Conservation (phyloP, 352 stramenopile species). For the Peronosclerospora sorghi region DNA sequence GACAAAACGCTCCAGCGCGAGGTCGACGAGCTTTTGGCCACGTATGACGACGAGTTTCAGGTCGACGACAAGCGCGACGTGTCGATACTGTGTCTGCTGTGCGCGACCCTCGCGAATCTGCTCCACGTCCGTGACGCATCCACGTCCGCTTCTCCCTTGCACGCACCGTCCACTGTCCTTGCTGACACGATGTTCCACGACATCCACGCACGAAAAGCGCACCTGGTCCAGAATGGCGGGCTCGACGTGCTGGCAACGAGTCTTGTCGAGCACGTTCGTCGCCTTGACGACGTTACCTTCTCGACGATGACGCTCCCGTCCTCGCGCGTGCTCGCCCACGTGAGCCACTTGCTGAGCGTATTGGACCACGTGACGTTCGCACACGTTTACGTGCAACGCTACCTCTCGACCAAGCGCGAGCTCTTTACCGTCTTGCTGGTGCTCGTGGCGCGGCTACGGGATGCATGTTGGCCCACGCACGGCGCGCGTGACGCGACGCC, state of each 20-base stretch:
- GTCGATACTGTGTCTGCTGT: conserved; percentile 21
- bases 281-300: no score
- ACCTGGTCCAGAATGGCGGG: conserved; percentile 30
- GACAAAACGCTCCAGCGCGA: conserved; percentile 4
- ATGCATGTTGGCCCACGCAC: conserved; percentile 3
- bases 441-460: no score
- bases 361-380: no score
- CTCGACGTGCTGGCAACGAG: conserved; percentile 18
- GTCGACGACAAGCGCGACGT: conserved; percentile 23
- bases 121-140: conserved; percentile 24
- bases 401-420: no score
- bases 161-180: conserved; percentile 3
- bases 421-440: no score
- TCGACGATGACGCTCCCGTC: background rate
- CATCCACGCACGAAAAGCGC: conserved; percentile 25
- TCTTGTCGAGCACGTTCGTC: conserved; percentile 2
- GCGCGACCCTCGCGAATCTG: conserved; percentile 30
- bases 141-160: background rate
- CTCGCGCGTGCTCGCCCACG: conserved; percentile 11
- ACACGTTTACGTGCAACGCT: no score
- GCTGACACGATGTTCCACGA: conserved; percentile 15
- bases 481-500: conserved; percentile 22
- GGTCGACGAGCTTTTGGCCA: conserved; percentile 16
- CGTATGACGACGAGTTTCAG: conserved; percentile 24
- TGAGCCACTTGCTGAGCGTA: no score